These are phyloP conservation scores for Thymus mandschuricus DNA, from an alignment of 257 asterid species.

Conservation along the genomic window DNA sequence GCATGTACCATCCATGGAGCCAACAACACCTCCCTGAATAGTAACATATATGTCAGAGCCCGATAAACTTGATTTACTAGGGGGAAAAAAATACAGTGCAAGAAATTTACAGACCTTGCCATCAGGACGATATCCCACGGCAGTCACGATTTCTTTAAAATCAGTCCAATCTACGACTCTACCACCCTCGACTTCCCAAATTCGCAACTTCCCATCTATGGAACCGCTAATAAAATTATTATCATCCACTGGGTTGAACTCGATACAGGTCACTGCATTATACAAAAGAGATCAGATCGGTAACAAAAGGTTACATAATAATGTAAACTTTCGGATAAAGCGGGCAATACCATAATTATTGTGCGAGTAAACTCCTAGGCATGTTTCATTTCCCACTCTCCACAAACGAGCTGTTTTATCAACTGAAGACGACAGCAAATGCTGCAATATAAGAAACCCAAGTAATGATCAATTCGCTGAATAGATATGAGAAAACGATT, in stretches of 20 bases:
- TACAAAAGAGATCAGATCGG: neutral
- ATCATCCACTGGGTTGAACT: slow-evolving; percentile 81
- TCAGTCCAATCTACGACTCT: slow-evolving; percentile 87
- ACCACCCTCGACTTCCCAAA: slow-evolving; percentile 74
- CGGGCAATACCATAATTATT: slow-evolving; percentile 68
- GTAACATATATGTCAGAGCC: slow-evolving; percentile 11
- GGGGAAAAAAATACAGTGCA: neutral
- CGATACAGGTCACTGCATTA: slow-evolving; percentile 81
- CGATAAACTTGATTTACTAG: neutral
- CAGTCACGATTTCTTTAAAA: slow-evolving; percentile 75
- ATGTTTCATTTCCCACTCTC: slow-evolving; percentile 74
- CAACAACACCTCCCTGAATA: slow-evolving; percentile 81
- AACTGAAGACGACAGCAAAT: slow-evolving; percentile 78
- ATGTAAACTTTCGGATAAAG: slow-evolving; percentile 5
- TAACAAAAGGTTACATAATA: slow-evolving; percentile 7
- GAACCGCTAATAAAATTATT: slow-evolving; percentile 85
- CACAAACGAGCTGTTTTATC: slow-evolving; percentile 92
- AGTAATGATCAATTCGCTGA: slow-evolving; percentile 23
- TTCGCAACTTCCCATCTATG: slow-evolving; percentile 79
- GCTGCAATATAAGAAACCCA: slow-evolving; percentile 46
- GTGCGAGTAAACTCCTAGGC: slow-evolving; percentile 73
- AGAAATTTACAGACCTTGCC: slow-evolving; percentile 61
- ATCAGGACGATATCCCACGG: slow-evolving; percentile 71
- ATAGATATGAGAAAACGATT: neutral
- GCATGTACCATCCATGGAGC: slow-evolving; percentile 86